These are phyloP conservation scores for Vickermania ingenoplastis DNA, from an alignment of 208 protist species.

Conservation along the genomic window DNA sequence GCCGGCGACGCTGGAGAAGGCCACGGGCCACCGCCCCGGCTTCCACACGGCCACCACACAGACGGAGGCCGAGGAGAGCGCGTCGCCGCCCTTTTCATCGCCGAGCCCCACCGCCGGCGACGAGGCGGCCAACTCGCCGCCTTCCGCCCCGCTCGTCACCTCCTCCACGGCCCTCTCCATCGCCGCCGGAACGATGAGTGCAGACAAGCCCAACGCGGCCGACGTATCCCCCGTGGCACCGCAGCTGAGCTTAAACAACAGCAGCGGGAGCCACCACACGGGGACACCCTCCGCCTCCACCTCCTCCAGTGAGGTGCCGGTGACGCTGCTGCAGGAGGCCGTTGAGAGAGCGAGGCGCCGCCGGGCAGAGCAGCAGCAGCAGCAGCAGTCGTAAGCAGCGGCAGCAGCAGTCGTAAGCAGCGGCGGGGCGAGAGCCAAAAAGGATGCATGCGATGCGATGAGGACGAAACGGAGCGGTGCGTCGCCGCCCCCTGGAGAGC, in stretches of 20 bases:
- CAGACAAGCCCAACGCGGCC: background rate
- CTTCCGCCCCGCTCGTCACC: background rate
- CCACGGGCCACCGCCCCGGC: no score
- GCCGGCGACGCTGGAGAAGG: no score
- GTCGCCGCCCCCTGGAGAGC: no score
- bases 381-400: no score
- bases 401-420: no score
- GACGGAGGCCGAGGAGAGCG: background rate
- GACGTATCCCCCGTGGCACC: background rate
- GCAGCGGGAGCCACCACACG: background rate
- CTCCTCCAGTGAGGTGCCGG: background rate
- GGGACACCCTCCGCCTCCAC: background rate
- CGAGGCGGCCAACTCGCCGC: background rate
- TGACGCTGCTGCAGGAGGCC: conserved; percentile 25
- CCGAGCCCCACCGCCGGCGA: background rate
- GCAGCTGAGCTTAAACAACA: background rate
- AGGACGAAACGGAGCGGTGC: no score
- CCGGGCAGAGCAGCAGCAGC: background rate
- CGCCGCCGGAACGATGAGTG: no score
- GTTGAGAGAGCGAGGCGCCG: conserved; percentile 20
- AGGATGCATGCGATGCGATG: no score
- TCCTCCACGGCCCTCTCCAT: background rate
- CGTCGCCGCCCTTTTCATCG: no score
- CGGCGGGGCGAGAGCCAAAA: no score
- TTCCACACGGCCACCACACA: background rate